phyloP scores from a whole-genome alignment of 495 filamentous ascomycete species.

The Aspergillus carlsbadensis region DNA sequence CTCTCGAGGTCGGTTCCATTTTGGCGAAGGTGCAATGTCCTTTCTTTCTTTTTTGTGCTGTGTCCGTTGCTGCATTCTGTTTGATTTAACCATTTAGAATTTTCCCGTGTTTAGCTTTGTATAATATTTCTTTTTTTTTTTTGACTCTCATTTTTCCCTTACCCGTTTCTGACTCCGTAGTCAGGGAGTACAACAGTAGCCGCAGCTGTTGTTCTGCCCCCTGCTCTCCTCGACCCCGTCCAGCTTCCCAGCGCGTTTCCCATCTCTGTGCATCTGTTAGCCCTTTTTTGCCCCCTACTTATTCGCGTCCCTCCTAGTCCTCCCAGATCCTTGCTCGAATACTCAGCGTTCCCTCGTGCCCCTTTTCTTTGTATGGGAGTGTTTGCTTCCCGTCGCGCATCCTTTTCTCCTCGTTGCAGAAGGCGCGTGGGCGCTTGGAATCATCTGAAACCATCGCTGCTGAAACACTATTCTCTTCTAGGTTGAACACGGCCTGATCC shows the following conservation, averaged over 20 bases:
- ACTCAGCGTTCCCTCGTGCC: conserved; percentile 17
- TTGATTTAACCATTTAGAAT: conserved; percentile 3
- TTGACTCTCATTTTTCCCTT: conserved; percentile 7
- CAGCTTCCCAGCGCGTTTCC: conserved; percentile 14
- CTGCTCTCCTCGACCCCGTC: conserved; percentile 16
- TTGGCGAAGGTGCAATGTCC: conserved; percentile 3
- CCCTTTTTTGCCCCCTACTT: conserved; percentile 12
- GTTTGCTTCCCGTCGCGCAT: conserved; percentile 17
- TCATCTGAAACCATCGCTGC: conserved; percentile 26
- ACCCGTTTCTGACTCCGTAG: conserved; percentile 15
- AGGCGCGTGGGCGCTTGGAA: conserved; percentile 22
- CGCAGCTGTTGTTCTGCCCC: conserved; percentile 22
- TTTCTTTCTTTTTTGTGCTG: not conserved
- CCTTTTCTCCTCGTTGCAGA: conserved; percentile 18
- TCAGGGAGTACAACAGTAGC: conserved; percentile 27
- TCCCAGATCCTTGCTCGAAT: conserved; percentile 14
- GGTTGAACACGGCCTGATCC: conserved; percentile 23
- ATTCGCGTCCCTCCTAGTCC: conserved; percentile 17
- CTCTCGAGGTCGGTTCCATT: not conserved
- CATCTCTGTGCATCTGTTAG: conserved; percentile 23
- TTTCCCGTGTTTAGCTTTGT: conserved; percentile 3
- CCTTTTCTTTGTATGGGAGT: conserved; percentile 2
- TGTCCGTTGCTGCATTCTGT: not conserved
- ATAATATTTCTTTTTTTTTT: conserved; percentile 9
- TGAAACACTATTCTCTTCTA: conserved; percentile 26